These are phyloP conservation scores for Blepharisma stoltei DNA, from an alignment of 73 alveolate genomes.

Conservation along the genomic window DNA sequence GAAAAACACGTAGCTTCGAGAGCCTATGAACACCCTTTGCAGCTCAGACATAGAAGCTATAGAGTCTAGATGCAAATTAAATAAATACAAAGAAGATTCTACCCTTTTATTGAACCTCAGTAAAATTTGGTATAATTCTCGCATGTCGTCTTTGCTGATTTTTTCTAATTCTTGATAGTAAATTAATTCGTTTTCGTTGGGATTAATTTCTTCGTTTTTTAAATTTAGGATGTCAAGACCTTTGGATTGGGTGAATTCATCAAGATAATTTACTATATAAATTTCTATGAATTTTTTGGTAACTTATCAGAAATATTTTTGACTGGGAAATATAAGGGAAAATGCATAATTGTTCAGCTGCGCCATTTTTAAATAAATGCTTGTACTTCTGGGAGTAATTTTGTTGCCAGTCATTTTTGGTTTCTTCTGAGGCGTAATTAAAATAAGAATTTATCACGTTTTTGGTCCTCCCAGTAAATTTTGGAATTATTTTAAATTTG, in stretches of 20 bases:
- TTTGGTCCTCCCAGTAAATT: slow-evolving; percentile 58
- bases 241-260: slow-evolving; percentile 30
- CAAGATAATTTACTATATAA: slow-evolving; percentile 57
- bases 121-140: too few species aligned
- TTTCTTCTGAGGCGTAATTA: slow-evolving; percentile 29
- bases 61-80: too few species aligned
- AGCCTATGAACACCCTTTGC: neutral
- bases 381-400: slow-evolving; percentile 47
- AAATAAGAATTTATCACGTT: neutral
- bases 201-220: too few species aligned
- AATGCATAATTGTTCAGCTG: slow-evolving; percentile 65
- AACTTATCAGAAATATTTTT: too few species aligned
- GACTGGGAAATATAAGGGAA: too few species aligned
- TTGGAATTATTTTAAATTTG: slow-evolving; percentile 50
- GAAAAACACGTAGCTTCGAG: neutral
- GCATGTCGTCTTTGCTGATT: too few species aligned
- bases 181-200: too few species aligned
- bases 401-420: slow-evolving; percentile 41
- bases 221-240: too few species aligned
- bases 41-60: neutral
- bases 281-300: too few species aligned
- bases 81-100: too few species aligned
- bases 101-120: too few species aligned
- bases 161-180: too few species aligned
- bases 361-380: slow-evolving; percentile 47